Base-by-base conservation (phyloP, 495 filamentous ascomycete species). In the Penicillium desertorum region DNA sequence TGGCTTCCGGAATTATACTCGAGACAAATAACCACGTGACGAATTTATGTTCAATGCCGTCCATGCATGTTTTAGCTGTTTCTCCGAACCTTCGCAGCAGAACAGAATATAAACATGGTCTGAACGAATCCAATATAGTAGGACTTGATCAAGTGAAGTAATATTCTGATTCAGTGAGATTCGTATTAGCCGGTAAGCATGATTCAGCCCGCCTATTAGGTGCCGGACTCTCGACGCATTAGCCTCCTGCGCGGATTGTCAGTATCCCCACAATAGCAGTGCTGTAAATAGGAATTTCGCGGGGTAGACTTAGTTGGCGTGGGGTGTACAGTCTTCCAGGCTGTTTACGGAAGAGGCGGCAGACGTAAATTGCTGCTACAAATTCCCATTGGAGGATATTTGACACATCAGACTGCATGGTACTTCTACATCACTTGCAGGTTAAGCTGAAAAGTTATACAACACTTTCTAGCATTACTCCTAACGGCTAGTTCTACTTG, bases 341-440 rank as follows among this genome's bases (percentile, higher is more conserved):
- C 5, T 51, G 3, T 39, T 39, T 27, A 51, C 22, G 49, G 5
- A 41, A 37, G 5, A n/a, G 22, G 22, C 19, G 36, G 8, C 36
- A 8, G 22, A 25, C 6, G 14, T 29, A 12, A 16, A 39, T 39
- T 25, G 19, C 17, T 25, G 48, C 9, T 39, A 3, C 16, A 27
- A 41, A 41, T 29, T 48, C 2, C 34, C 2, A 51, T 42, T 51
- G 49, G 49, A 51, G 49, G 49, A 51, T 42, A 41, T 41, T 51
- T 0, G 5, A 39, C 17, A 39, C 5, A 39, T 39, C 32, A 27
- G 19, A 27, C 10, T 22, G 12, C 45, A 47, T 27, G 7, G 25
- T 29, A 47, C 45, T 29, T 30, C 11, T 12, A 23, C 5, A 23
- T 23, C 36, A 39, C 6, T n/a, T 5, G n/a, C 8, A 9, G 25